Evolutionary conservation across 192 early-diverging fungal species (phyloP).

Genomic region (Podila verticillata): DNA sequence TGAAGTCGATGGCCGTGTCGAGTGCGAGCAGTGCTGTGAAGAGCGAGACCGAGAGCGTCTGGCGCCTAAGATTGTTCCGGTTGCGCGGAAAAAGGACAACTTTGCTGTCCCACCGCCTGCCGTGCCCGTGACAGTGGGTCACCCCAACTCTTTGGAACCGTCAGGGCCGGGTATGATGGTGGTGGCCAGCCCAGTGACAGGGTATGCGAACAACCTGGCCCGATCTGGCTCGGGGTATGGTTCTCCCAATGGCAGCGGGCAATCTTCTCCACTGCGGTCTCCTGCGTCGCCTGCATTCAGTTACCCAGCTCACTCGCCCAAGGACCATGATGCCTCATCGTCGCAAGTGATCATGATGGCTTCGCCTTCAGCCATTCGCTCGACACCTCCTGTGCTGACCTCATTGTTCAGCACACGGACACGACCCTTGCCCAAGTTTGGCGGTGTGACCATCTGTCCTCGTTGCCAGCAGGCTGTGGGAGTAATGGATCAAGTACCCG

Average conservation of each 20-base stretch:
- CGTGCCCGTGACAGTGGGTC: neutral
- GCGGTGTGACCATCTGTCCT: slow-evolving; percentile 57
- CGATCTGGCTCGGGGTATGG: slow-evolving; percentile 12
- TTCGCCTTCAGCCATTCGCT: slow-evolving; percentile 15
- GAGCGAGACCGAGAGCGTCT: slow-evolving; percentile 18
- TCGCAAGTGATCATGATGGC: slow-evolving; percentile 35
- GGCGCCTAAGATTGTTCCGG: slow-evolving; percentile 45
- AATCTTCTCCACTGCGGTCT: slow-evolving; percentile 21
- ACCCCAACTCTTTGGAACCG: slow-evolving; percentile 4
- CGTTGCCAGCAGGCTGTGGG: slow-evolving; percentile 56
- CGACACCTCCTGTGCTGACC: slow-evolving; percentile 21
- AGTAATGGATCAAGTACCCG: slow-evolving; percentile 60
- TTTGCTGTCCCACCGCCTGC: slow-evolving; percentile 23
- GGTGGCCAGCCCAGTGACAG: neutral
- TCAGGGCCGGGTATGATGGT: slow-evolving; percentile 34
- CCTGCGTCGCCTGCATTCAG: slow-evolving; percentile 24
- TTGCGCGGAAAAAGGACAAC: slow-evolving; percentile 22
- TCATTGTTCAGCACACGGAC: slow-evolving; percentile 52
- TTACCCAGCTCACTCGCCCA: neutral
- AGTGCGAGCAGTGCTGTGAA: slow-evolving; percentile 55
- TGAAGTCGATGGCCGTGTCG: slow-evolving; percentile 53
- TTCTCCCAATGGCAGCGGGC: slow-evolving; percentile 10
- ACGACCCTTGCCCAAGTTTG: slow-evolving; percentile 54
- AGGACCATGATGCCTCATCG: neutral
- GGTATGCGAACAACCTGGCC: slow-evolving; percentile 2